Evolutionary conservation across 2,329 filamentous ascomycete species (phyloP), one percentile per base, ranked within the genome.

Genomic region (Emydomyces testavorans): DNA sequence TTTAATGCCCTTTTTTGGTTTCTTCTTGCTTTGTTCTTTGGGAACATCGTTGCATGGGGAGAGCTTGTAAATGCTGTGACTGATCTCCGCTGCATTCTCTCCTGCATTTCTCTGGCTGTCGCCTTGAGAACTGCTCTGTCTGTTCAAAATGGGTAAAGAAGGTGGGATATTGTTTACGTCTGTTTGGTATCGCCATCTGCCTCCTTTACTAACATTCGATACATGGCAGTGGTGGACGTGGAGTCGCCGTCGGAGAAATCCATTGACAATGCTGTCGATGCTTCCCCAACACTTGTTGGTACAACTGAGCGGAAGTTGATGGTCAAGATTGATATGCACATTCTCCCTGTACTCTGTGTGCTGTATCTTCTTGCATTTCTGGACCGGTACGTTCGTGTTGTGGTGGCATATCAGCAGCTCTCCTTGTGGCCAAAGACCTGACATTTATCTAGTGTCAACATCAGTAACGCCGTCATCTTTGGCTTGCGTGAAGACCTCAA

Each of bases 381-480:
- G 42, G 79, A 72, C 52, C 65, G 69, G 68, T 70, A 65, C 45
- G 60, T 18, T 35, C 11, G 2, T 16, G 13, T 10, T 23, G 5
- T 29, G 6, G 2, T 11, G n/a, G n/a, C n/a, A n/a, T n/a, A n/a
- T n/a, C n/a, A n/a, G n/a, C n/a, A n/a, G n/a, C 13, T 29, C 15
- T 53, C 43, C 29, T 53, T 46, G 32, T 43, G 52, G 15, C 31
- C n/a, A 34, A 52, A 47, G 6, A 36, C 16, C 39, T 48, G 29
- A 46, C 13, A 5, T 42, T 38, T 6, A 11, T 43, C 8, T 15
- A 69, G 84, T 40, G 83, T 88, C 60, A 90, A 89, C 61, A 85
- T 90, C 57, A 81, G 80, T 63, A 89, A 89, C 65, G 85, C 84
- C 23, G 77, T 75, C 36, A 72, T 83, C 38, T 85, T 85, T 52